These are phyloP conservation scores for Staphylotrichum tortipilum DNA, from an alignment of 495 filamentous ascomycete species.

Conservation along the genomic window DNA sequence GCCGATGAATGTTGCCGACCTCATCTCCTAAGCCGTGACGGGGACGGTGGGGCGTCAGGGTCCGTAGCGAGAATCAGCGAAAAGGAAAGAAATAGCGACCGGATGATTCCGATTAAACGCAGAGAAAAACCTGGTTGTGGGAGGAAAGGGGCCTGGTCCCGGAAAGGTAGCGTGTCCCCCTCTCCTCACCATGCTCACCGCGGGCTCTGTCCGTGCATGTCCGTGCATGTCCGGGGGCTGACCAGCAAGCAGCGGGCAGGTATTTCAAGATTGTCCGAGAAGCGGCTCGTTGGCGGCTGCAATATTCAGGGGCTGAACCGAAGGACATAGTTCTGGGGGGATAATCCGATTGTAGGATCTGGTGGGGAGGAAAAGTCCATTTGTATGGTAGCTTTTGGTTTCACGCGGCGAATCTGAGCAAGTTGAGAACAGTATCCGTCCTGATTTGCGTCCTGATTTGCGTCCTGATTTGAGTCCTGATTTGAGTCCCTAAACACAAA, in stretches of 20 bases:
- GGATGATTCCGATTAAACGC: neutral
- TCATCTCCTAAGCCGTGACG: conserved; percentile 37
- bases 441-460: no score
- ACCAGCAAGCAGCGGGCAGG: neutral
- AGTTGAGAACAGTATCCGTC: no score
- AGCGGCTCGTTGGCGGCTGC: neutral
- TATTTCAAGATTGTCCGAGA: conserved; percentile 4
- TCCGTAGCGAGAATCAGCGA: neutral
- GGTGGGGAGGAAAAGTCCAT: neutral
- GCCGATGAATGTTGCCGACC: conserved; percentile 76
- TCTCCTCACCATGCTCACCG: neutral
- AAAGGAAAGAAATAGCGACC: neutral
- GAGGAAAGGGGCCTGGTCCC: conserved; percentile 12
- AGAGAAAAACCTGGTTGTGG: conserved; percentile 1
- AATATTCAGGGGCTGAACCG: neutral
- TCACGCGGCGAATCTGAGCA: neutral
- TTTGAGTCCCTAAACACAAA: no score
- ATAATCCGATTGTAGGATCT: neutral
- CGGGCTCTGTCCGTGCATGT: neutral
- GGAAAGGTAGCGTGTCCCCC: conserved; percentile 2
- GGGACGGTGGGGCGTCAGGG: neutral
- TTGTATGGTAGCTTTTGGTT: neutral
- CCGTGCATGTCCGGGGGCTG: no score
- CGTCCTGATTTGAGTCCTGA: no score
- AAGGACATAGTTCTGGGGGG: no score